Evolutionary conservation across 2,329 filamentous ascomycete species (phyloP), one percentile per base, ranked within the genome.

Genomic region (Colletotrichum lini): DNA sequence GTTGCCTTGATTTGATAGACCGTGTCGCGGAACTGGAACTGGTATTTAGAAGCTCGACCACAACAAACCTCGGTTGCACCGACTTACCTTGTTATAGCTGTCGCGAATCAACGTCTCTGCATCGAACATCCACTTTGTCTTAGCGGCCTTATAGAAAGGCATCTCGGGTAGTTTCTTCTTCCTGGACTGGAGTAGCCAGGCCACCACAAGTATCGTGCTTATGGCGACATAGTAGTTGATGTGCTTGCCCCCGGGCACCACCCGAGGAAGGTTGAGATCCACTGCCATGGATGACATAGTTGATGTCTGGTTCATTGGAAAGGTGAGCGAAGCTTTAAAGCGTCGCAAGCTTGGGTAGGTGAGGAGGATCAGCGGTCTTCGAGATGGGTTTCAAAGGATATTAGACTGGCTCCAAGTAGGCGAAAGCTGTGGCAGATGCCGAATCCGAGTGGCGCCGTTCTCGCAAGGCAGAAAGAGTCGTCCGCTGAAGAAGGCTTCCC

Each of bases 1-100:
- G 86, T 88, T 5, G 84, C 84, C 74, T 82, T 85, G 77, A 87
- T 85, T 72, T 87, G 84, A 66, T 88, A 87, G 18, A 85, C 82
- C n/a, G 75, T 79, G 73, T 87, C 84, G 49, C 82, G 81, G 68
- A 87, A 87, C 85, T 87, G 40, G 9, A 6, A 15, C 12, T 15
- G 45, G 6, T 53, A 42, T 72, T 72, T 13, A 67, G 57, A 35
- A 18, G 7, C 16, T 4, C 13, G 3, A 21, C 12, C 15, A 38
- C 1, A 35, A 44, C 15, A 4, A 23, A 16, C 38, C 12, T 30
- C 42, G 13, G n/a, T 6, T 9, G 8, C 18, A 26, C 8, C 38
- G 21, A n/a, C 74, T 16, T 62, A 86, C 85, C 81, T 86, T 85
- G 73, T 76, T 77, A 70, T 88, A 88, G 75, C 86, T 88, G 54